A percentile compares a stretch with the other conserved stretches of the same genome.
phyloP scores from a whole-genome alignment of 345 rosid genomes.

The Eucalyptus grandis region DNA sequence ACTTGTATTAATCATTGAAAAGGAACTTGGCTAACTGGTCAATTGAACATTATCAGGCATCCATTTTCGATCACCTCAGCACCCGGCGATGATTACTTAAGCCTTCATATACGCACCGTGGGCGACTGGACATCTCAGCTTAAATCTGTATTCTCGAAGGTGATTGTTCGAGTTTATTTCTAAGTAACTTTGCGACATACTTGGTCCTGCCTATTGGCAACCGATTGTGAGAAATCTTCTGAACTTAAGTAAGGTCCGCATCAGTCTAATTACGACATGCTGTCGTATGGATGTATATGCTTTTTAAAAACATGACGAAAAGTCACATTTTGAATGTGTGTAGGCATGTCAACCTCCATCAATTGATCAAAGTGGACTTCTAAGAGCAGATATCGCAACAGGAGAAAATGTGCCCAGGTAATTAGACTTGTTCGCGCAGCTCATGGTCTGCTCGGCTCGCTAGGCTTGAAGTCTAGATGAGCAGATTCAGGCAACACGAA shows the following conservation, averaged over 20 bases:
- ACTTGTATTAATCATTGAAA: neutral
- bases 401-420: slow-evolving; percentile 37
- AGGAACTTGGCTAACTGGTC: neutral
- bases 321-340: neutral
- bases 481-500: neutral
- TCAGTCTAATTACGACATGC: neutral
- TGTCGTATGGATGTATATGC: neutral
- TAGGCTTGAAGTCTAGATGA: neutral
- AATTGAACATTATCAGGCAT: slow-evolving; percentile 23
- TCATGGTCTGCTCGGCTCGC: neutral
- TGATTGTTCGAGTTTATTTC: neutral
- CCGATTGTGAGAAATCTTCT: neutral
- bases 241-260: neutral
- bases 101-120: slow-evolving; percentile 51
- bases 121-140: slow-evolving; percentile 85
- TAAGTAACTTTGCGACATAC: neutral
- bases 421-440: neutral
- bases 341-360: slow-evolving; percentile 59
- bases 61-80: slow-evolving; percentile 69
- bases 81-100: slow-evolving; percentile 50
- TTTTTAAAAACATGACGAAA: neutral
- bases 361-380: slow-evolving; percentile 41
- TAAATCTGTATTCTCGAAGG: slow-evolving; percentile 47
- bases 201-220: neutral
- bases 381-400: slow-evolving; percentile 35